A percentile compares a stretch with the other conserved stretches of the same genome.
Conservation (phyloP, 331 rosid genomes). For the Cydonia oblonga region DNA sequence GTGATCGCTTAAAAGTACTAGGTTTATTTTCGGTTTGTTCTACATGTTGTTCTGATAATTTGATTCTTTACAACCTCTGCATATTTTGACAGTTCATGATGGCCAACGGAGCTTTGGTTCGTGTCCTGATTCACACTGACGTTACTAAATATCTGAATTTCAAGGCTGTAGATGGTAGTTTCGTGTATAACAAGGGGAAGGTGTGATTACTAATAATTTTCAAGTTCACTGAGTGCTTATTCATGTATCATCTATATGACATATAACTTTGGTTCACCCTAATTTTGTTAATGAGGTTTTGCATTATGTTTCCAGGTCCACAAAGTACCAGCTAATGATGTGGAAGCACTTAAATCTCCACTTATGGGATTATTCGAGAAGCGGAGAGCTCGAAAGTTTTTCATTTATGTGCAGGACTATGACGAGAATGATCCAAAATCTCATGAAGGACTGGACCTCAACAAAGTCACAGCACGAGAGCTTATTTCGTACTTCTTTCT, state of each 20-base stretch:
- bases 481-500: constrained; percentile 29
- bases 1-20: neutral
- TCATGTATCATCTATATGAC: neutral
- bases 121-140: constrained; percentile 33
- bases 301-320: constrained; percentile 22
- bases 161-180: constrained; percentile 35
- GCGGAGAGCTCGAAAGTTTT: constrained; percentile 44
- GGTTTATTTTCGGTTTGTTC: neutral
- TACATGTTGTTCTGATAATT: neutral
- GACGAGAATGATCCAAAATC: constrained; percentile 40
- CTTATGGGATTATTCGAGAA: constrained; percentile 50
- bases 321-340: constrained; percentile 43
- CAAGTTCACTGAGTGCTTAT: neutral
- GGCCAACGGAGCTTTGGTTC: constrained; percentile 32
- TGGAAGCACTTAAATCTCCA: constrained; percentile 47
- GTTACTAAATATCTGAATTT: constrained; percentile 31
- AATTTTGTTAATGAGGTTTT: neutral
- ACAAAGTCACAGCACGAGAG: constrained; percentile 31
- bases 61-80: neutral
- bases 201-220: neutral
- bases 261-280: neutral
- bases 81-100: constrained; percentile 22
- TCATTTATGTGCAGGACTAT: constrained; percentile 38
- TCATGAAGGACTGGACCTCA: constrained; percentile 40
- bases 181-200: constrained; percentile 35